Conservation (phyloP, 2,329 filamentous ascomycete species). For the Claviceps capensis region DNA sequence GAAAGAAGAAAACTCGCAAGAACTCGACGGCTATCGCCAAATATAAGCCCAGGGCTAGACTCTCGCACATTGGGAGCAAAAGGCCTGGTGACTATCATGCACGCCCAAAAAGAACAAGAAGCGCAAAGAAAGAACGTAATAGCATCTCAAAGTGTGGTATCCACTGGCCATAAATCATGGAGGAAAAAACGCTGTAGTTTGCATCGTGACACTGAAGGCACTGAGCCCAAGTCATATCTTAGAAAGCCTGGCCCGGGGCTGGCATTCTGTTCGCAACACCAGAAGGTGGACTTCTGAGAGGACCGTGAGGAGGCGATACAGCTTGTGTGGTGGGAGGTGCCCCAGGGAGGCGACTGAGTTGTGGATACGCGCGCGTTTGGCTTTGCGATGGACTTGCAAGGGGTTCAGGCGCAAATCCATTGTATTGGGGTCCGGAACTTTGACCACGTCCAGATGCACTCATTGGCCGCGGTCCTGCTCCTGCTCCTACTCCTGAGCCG, state of each 20-base stretch:
- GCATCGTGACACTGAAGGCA: background rate
- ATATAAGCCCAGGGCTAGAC: background rate
- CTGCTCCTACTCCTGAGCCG: too few relatives aligned
- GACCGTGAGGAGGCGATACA: slow-evolving; percentile 17
- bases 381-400: slow-evolving; percentile 25
- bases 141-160: slow-evolving; percentile 5
- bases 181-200: slow-evolving; percentile 17
- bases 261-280: slow-evolving; percentile 39
- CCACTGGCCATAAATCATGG: slow-evolving; percentile 9
- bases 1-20: background rate
- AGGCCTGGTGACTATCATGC: background rate
- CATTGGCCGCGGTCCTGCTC: too few relatives aligned
- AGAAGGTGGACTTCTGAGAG: slow-evolving; percentile 24
- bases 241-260: slow-evolving; percentile 41
- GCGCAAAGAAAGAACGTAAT: background rate
- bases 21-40: background rate
- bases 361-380: slow-evolving; percentile 26
- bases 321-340: slow-evolving; percentile 33
- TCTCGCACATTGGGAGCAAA: background rate
- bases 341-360: slow-evolving; percentile 29
- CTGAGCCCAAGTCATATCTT: slow-evolving; percentile 1
- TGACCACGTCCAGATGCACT: slow-evolving; percentile 9
- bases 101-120: background rate
- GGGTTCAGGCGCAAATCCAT: slow-evolving; percentile 14
- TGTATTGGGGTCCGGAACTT: background rate